A percentile compares a stretch with the other conserved stretches of the same genome.
Evolutionary conservation across 371 early-diverging fungal genomes (phyloP).

Genomic region (Cokeromyces recurvatus): DNA sequence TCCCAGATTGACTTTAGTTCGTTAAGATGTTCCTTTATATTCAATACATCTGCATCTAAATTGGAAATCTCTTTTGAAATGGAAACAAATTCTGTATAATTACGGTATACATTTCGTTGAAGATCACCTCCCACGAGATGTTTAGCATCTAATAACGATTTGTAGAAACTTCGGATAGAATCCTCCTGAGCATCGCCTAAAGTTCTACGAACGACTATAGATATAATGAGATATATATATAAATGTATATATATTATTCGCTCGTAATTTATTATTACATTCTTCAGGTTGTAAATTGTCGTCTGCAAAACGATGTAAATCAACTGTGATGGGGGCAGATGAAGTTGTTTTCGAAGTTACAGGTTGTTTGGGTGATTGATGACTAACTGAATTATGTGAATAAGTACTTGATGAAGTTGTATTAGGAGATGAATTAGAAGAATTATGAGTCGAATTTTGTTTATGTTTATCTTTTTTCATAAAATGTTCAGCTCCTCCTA

Average conservation of each 20-base stretch:
- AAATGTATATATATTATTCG: too few relatives aligned
- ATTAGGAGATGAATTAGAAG: not conserved
- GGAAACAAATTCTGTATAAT: constrained; percentile 91
- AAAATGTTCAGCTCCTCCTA: constrained; percentile 16
- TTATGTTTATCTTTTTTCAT: constrained; percentile 14
- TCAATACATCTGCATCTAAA: constrained; percentile 70
- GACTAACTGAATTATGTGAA: not conserved
- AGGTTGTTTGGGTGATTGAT: not conserved
- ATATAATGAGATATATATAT: not conserved
- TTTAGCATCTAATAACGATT: constrained; percentile 67
- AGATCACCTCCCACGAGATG: constrained; percentile 77
- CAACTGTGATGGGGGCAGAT: constrained; percentile 35
- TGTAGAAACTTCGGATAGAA: constrained; percentile 54
- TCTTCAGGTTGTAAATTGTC: constrained; percentile 42
- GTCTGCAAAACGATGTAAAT: constrained; percentile 46
- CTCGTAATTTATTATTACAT: constrained; percentile 28
- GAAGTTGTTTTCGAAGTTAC: not conserved
- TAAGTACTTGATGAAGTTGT: constrained; percentile 1
- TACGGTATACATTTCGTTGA: constrained; percentile 87
- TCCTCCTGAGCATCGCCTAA: constrained; percentile 60
- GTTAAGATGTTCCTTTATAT: constrained; percentile 61
- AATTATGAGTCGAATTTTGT: not conserved
- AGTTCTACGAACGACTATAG: constrained; percentile 46
- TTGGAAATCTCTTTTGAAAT: constrained; percentile 93
- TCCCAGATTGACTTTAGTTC: constrained; percentile 67